Percentiles rank a stretch among this genome's conserved stretches.
These are phyloP conservation scores for Didymella glomerata DNA, from an alignment of 2,329 filamentous ascomycete species.

Conservation along the genomic window DNA sequence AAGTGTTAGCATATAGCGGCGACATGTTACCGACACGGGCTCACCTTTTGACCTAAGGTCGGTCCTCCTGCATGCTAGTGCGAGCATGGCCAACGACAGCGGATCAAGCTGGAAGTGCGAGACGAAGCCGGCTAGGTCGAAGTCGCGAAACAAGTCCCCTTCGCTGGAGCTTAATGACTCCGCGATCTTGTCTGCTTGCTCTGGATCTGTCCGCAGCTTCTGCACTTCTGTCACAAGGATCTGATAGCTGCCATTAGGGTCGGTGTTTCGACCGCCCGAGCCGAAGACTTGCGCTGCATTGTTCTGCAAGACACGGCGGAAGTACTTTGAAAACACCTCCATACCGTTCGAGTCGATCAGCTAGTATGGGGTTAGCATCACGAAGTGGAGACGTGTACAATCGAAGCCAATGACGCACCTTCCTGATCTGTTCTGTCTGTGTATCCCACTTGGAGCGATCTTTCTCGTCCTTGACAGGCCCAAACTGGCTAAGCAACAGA, in stretches of 20 bases:
- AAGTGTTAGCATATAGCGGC: slow-evolving; percentile 28
- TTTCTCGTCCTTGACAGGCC: slow-evolving; percentile 90
- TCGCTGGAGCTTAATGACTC: slow-evolving; percentile 91
- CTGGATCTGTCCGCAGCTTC: slow-evolving; percentile 80
- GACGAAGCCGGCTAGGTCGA: slow-evolving; percentile 94
- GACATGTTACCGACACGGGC: slow-evolving; percentile 22
- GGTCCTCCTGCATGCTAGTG: slow-evolving; percentile 83
- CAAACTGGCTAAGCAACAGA: slow-evolving; percentile 76
- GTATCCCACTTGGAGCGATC: slow-evolving; percentile 90
- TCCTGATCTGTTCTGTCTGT: slow-evolving; percentile 89
- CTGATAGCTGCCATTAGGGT: slow-evolving; percentile 83
- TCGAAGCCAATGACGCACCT: slow-evolving; percentile 65
- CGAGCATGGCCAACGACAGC: slow-evolving; percentile 84
- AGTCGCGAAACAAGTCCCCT: slow-evolving; percentile 93
- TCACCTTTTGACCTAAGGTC: slow-evolving; percentile 91
- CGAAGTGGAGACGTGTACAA: slow-evolving; percentile 12
- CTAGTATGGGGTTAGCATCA: slow-evolving; percentile 57
- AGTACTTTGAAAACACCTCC: slow-evolving; percentile 97
- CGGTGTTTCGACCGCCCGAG: slow-evolving; percentile 73
- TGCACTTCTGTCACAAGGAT: slow-evolving; percentile 84
- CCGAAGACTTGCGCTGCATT: slow-evolving; percentile 94
- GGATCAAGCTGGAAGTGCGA: slow-evolving; percentile 95
- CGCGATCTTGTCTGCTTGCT: slow-evolving; percentile 89
- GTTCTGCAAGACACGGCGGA: slow-evolving; percentile 87
- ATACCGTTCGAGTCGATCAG: slow-evolving; percentile 98